These are phyloP conservation scores for Yamadazyma ubonensis DNA, from an alignment of 805 yeast genomes.

Conservation along the genomic window DNA sequence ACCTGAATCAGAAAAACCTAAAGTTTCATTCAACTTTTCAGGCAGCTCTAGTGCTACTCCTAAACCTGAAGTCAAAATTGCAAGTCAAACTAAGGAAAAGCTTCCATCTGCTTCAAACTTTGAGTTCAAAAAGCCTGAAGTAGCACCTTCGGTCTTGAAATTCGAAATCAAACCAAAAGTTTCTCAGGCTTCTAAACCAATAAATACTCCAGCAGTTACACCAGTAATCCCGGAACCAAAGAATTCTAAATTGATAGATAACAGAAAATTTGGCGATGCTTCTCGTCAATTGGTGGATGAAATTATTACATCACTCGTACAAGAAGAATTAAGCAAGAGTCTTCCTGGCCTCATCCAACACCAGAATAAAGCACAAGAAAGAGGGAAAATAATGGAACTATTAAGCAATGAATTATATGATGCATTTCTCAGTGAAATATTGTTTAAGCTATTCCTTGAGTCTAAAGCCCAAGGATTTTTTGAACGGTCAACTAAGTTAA, in stretches of 20 bases:
- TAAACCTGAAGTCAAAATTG: too few species aligned
- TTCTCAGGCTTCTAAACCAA: too few species aligned
- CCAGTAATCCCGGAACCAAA: neutral
- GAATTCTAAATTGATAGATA: conserved; percentile 22
- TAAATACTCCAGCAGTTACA: neutral
- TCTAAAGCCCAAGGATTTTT: conserved; percentile 46
- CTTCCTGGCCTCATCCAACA: conserved; percentile 25
- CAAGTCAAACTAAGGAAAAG: too few species aligned
- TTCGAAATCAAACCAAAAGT: too few species aligned
- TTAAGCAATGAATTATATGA: conserved; percentile 52
- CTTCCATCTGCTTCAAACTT: neutral
- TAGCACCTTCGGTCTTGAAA: too few species aligned
- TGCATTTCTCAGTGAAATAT: conserved; percentile 62
- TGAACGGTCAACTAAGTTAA: conserved; percentile 27
- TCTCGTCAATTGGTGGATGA: conserved; percentile 20
- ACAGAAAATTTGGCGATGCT: conserved; percentile 29
- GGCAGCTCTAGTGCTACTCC: too few species aligned
- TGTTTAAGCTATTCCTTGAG: conserved; percentile 43
- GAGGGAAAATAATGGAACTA: conserved; percentile 26
- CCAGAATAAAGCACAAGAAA: conserved; percentile 22
- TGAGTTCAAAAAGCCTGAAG: too few species aligned
- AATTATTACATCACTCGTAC: conserved; percentile 23
- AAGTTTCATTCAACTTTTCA: neutral
- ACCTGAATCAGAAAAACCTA: neutral
- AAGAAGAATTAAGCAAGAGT: conserved; percentile 23